Conservation (phyloP, 192 early-diverging fungal species). For the Mortierella antarctica region DNA sequence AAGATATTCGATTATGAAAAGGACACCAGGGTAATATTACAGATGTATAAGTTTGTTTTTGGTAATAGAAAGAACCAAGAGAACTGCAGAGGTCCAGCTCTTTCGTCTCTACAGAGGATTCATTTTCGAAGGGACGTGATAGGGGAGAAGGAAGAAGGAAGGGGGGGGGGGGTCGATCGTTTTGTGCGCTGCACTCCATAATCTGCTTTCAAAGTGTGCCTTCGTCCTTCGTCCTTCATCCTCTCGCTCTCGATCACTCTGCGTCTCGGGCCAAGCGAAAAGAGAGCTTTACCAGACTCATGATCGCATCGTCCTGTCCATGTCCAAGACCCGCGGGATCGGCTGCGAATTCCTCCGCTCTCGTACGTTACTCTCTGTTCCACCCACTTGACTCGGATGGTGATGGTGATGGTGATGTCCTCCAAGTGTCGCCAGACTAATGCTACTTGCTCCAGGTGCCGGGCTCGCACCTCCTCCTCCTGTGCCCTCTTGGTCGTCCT, state of each 20-base stretch:
- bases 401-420: constrained; percentile 22
- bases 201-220: background rate
- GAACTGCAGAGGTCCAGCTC: too few relatives aligned
- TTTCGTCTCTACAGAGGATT: too few relatives aligned
- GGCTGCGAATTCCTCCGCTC: constrained; percentile 44
- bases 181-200: too few relatives aligned
- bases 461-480: background rate
- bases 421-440: constrained; percentile 21
- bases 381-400: constrained; percentile 9
- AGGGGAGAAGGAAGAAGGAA: too few relatives aligned
- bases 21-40: too few relatives aligned
- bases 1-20: too few relatives aligned
- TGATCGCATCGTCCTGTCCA: constrained; percentile 7
- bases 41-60: too few relatives aligned
- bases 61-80: too few relatives aligned
- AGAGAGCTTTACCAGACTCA: background rate
- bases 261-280: too few relatives aligned
- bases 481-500: constrained; percentile 21
- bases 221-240: constrained; percentile 3
- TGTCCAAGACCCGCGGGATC: constrained; percentile 26
- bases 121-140: too few relatives aligned
- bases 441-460: constrained; percentile 6
- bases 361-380: constrained; percentile 15
- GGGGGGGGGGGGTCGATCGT: too few relatives aligned
- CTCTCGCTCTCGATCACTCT: background rate